Conservation (phyloP, 2,329 filamentous ascomycete genomes). For the Fusarium sp. region DNA sequence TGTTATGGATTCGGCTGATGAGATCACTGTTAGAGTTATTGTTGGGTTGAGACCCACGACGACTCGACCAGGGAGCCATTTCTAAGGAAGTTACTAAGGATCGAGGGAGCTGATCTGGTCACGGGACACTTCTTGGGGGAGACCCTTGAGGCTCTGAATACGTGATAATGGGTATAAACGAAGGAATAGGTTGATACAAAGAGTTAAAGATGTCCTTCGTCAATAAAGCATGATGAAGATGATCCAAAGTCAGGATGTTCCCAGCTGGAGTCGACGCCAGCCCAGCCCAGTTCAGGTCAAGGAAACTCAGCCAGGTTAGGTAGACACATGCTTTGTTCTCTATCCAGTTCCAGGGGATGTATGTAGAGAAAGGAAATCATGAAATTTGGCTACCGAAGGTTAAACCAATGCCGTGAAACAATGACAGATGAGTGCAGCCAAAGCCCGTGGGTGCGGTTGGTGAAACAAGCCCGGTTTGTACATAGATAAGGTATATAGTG, state of each 20-base stretch:
- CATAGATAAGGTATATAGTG: constrained; percentile 4
- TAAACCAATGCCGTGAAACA: constrained; percentile 20
- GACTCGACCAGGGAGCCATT: constrained; percentile 55
- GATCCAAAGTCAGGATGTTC: constrained; percentile 29
- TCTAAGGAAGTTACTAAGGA: constrained; percentile 39
- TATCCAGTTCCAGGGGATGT: constrained; percentile 1
- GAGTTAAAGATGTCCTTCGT: constrained; percentile 14
- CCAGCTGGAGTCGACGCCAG: constrained; percentile 23
- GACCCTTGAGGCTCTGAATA: constrained; percentile 1
- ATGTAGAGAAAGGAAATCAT: constrained; percentile 3
- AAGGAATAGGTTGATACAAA: constrained; percentile 12
- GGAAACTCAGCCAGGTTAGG: constrained; percentile 15
- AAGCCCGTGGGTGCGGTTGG: constrained; percentile 33
- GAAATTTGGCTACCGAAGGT: background rate
- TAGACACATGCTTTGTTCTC: constrained; percentile 22
- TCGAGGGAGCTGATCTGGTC: constrained; percentile 27
- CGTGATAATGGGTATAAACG: background rate
- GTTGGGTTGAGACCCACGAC: constrained; percentile 51
- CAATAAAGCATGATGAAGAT: constrained; percentile 34
- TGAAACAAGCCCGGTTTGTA: constrained; percentile 39
- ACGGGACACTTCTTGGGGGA: constrained; percentile 20
- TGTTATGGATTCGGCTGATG: constrained; percentile 56
- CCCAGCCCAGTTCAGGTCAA: constrained; percentile 21
- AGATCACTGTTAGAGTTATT: constrained; percentile 51
- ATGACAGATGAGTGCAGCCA: constrained; percentile 27